Evolutionary conservation across 2,329 filamentous ascomycete species (phyloP).

Genomic region (Penicillium italicum): DNA sequence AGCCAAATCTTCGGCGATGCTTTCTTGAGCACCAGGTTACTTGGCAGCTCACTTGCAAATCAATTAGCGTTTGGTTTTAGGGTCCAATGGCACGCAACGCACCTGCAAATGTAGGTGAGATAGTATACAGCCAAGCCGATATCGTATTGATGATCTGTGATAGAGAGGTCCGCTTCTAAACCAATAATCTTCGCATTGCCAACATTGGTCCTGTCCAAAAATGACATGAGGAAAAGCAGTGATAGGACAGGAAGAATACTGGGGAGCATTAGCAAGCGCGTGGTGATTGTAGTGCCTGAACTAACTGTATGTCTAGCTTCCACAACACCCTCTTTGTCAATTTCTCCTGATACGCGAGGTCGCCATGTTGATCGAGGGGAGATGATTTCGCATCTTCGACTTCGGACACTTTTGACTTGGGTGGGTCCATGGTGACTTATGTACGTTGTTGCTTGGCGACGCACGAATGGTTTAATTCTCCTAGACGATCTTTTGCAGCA

Average conservation of each 20-base stretch:
- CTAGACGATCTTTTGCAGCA: neutral
- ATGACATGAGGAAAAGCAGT: slow-evolving; percentile 62
- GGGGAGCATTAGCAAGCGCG: neutral
- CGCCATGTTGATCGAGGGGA: slow-evolving; percentile 13
- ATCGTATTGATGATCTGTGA: slow-evolving; percentile 62
- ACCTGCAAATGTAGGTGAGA: slow-evolving; percentile 57
- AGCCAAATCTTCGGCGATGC: slow-evolving; percentile 60
- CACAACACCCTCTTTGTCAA: slow-evolving; percentile 48
- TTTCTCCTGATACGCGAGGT: slow-evolving; percentile 19
- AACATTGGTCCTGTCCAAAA: slow-evolving; percentile 67
- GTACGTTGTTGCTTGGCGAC: neutral
- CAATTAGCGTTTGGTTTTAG: neutral
- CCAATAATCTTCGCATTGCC: slow-evolving; percentile 66
- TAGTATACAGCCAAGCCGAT: slow-evolving; percentile 64
- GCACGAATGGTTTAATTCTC: neutral
- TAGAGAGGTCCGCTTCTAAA: slow-evolving; percentile 55
- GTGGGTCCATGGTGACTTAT: slow-evolving; percentile 22
- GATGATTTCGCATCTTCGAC: slow-evolving; percentile 22
- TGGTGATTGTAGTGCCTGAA: neutral
- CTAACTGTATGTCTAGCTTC: slow-evolving; percentile 37
- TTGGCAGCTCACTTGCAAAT: slow-evolving; percentile 57
- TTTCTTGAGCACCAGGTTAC: slow-evolving; percentile 61
- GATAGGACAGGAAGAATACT: slow-evolving; percentile 63
- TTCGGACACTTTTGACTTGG: slow-evolving; percentile 19
- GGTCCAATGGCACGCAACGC: slow-evolving; percentile 10